Evolutionary conservation across 192 early-diverging fungal genomes (phyloP).

Genomic region (Coemansia aciculifera): DNA sequence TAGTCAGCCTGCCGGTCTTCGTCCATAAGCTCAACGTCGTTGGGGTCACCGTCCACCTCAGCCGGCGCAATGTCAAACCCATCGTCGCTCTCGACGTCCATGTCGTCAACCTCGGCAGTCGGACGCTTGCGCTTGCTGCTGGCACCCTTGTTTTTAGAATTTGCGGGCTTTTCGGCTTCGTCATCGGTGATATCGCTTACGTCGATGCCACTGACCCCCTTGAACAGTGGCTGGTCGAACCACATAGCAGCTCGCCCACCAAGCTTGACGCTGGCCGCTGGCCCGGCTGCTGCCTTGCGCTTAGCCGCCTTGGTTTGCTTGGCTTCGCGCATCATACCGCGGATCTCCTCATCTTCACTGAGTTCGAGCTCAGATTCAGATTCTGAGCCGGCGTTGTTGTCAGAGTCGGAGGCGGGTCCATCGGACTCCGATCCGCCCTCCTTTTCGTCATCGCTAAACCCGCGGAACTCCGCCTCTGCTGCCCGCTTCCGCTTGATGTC

Average conservation of each 20-base stretch:
- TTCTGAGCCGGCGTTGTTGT: slow-evolving; percentile 36
- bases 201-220: slow-evolving; percentile 60
- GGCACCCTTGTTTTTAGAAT: not conserved
- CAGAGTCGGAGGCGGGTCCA: slow-evolving; percentile 14
- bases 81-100: slow-evolving; percentile 46
- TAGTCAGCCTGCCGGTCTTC: slow-evolving; percentile 57
- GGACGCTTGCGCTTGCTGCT: slow-evolving; percentile 59
- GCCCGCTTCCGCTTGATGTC: slow-evolving; percentile 70
- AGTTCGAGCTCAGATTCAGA: slow-evolving; percentile 38
- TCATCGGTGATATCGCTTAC: slow-evolving; percentile 61
- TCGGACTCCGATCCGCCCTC: slow-evolving; percentile 9
- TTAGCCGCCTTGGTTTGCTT: slow-evolving; percentile 26
- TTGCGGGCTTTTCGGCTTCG: slow-evolving; percentile 42
- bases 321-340: slow-evolving; percentile 42
- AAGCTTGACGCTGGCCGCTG: slow-evolving; percentile 47
- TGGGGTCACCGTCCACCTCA: slow-evolving; percentile 42
- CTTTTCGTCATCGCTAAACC: slow-evolving; percentile 56
- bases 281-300: slow-evolving; percentile 30
- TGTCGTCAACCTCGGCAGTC: slow-evolving; percentile 45
- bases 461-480: slow-evolving; percentile 69
- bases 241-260: slow-evolving; percentile 87
- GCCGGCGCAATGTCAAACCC: slow-evolving; percentile 57
- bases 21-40: slow-evolving; percentile 49
- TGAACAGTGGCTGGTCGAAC: slow-evolving; percentile 94
- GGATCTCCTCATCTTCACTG: slow-evolving; percentile 52